phyloP scores from a whole-genome alignment of 148 eudicot genomes.

The Polygonum aviculare region DNA sequence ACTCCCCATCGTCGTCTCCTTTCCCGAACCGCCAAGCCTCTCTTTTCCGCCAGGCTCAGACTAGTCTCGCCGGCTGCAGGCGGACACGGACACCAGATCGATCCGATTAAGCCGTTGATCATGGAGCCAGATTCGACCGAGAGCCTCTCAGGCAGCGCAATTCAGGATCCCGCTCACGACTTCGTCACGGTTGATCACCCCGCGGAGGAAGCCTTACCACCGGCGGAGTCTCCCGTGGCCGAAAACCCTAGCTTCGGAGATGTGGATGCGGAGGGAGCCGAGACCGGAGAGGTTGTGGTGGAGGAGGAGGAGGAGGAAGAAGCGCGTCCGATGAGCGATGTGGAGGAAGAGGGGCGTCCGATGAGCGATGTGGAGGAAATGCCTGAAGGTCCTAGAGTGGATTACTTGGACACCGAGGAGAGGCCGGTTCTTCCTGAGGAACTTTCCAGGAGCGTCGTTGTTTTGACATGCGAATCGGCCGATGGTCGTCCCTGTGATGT shows the following conservation, averaged over 20 bases:
- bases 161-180: slow-evolving; percentile 21
- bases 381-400: slow-evolving; percentile 2
- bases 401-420: slow-evolving; percentile 8
- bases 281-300: slow-evolving; percentile 12
- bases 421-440: slow-evolving; percentile 39
- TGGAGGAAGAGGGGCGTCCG: slow-evolving; percentile 2
- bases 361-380: not conserved
- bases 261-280: slow-evolving; percentile 17
- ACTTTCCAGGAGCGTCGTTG: slow-evolving; percentile 39
- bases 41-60: not conserved
- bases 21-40: not conserved
- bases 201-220: slow-evolving; percentile 2
- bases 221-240: not conserved
- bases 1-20: slow-evolving; percentile 9
- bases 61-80: not conserved
- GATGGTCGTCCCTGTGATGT: slow-evolving; percentile 66
- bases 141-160: slow-evolving; percentile 21
- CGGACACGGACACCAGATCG: slow-evolving; percentile 4
- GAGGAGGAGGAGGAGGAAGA: slow-evolving; percentile 8
- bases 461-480: slow-evolving; percentile 44
- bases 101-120: slow-evolving; percentile 4
- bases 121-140: slow-evolving; percentile 26
- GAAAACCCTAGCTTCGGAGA: slow-evolving; percentile 10
- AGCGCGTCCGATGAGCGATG: not conserved
- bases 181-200: slow-evolving; percentile 34